phyloP scores from a whole-genome alignment of 108 stramenopile species.

The Skeletonema marinoi region DNA sequence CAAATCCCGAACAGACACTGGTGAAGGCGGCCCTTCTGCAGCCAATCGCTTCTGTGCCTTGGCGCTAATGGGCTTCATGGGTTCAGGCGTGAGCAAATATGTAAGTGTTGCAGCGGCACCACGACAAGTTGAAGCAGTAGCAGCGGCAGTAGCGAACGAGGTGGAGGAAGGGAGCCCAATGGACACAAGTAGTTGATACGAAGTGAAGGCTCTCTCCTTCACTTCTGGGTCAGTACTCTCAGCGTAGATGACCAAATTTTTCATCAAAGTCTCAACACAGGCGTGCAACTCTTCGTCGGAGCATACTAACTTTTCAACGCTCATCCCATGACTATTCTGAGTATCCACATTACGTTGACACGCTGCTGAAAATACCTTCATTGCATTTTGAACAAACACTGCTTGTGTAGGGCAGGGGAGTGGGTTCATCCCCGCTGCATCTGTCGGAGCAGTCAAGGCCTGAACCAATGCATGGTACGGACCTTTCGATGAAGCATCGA shows the following conservation, averaged over 20 bases:
- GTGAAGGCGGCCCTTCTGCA: constrained; percentile 54
- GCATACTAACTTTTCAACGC: constrained; percentile 22
- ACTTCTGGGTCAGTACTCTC: constrained; percentile 86
- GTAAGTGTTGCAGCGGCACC: constrained; percentile 51
- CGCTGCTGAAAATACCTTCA: constrained; percentile 89
- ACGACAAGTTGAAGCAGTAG: constrained; percentile 40
- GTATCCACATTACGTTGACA: constrained; percentile 44
- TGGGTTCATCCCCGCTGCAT: constrained; percentile 48
- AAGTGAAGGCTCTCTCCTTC: constrained; percentile 86
- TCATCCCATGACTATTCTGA: constrained; percentile 22
- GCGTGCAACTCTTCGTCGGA: constrained; percentile 62
- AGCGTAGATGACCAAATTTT: constrained; percentile 58
- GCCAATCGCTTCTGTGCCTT: constrained; percentile 84
- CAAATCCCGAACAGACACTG: constrained; percentile 41
- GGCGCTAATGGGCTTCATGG: constrained; percentile 88
- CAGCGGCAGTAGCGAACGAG: constrained; percentile 3
- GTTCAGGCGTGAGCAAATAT: constrained; percentile 78
- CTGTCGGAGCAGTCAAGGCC: constrained; percentile 61
- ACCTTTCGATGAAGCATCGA: constrained; percentile 50
- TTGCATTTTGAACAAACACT: constrained; percentile 88
- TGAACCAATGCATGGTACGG: constrained; percentile 73
- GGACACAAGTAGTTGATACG: constrained; percentile 65
- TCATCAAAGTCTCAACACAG: constrained; percentile 53
- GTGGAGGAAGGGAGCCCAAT: constrained; percentile 50
- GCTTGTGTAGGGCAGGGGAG: constrained; percentile 67